phyloP scores from a whole-genome alignment of 768 basidiomycete genomes.

The Tylopilus sp. region DNA sequence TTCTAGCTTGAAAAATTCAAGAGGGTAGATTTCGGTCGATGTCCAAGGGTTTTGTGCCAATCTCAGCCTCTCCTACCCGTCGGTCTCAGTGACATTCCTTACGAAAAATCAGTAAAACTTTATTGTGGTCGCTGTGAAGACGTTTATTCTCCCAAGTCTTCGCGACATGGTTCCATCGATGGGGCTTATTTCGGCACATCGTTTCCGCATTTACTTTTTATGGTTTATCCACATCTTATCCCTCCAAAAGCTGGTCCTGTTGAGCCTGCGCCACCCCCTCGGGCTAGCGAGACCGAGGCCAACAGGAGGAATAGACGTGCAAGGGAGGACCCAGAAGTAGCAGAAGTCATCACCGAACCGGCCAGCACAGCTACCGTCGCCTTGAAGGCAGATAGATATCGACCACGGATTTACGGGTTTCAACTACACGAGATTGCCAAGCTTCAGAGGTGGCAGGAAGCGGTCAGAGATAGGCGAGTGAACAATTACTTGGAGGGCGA shows the following conservation, averaged over 20 bases:
- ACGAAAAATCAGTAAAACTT: conserved; percentile 98
- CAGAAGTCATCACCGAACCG: conserved; percentile 59
- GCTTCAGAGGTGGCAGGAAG: conserved; percentile 94
- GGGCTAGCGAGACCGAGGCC: conserved; percentile 28
- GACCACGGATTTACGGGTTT: conserved; percentile 96
- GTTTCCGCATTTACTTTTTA: conserved; percentile 94
- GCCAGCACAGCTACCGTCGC: conserved; percentile 81
- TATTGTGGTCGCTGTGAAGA: conserved; percentile 99
- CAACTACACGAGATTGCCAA: conserved; percentile 92
- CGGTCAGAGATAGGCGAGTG: conserved; percentile 73
- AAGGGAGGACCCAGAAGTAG: conserved; percentile 49
- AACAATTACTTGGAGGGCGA: not conserved
- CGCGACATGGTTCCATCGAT: conserved; percentile 95
- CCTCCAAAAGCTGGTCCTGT: conserved; percentile 71
- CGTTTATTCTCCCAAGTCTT: conserved; percentile 96
- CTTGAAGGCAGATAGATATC: conserved; percentile 86
- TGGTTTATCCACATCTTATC: conserved; percentile 93
- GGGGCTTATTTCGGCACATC: conserved; percentile 99
- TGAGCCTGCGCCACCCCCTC: conserved; percentile 31
- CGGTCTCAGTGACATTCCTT: conserved; percentile 94
- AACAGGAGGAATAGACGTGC: conserved; percentile 44
- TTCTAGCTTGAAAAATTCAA: conserved; percentile 92
- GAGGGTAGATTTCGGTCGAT: conserved; percentile 96
- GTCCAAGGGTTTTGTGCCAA: conserved; percentile 95
- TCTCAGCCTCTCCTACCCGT: conserved; percentile 94